A percentile compares a stretch with the other conserved stretches of the same genome.
Conservation (phyloP, 2,329 filamentous ascomycete genomes). For the Neurospora sp. region DNA sequence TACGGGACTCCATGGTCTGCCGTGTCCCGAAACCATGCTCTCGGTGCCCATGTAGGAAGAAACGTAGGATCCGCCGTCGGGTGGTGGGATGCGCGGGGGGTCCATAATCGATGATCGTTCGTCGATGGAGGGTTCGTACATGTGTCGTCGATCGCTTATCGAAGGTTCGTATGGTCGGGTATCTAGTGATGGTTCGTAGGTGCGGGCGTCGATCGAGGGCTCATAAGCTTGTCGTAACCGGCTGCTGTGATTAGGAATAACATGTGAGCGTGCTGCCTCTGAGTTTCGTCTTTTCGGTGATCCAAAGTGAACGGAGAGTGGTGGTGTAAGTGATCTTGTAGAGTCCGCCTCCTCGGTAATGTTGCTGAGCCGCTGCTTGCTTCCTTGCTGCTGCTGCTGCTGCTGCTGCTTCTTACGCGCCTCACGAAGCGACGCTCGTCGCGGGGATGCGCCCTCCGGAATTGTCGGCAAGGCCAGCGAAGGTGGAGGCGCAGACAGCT, state of each 20-base stretch:
- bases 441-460: conserved; percentile 39
- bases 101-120: conserved; percentile 41
- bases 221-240: conserved; percentile 40
- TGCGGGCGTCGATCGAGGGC: conserved; percentile 37
- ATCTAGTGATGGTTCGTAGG: not conserved
- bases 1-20: not conserved
- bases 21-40: conserved; percentile 25
- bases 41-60: conserved; percentile 41
- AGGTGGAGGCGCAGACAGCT: conserved; percentile 12
- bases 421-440: conserved; percentile 23
- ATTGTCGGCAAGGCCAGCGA: conserved; percentile 34
- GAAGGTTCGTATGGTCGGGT: not conserved
- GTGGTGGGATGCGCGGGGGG: conserved; percentile 47
- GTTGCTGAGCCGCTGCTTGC: conserved; percentile 1
- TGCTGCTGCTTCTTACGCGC: conserved; percentile 22
- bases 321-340: conserved; percentile 1
- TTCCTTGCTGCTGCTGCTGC: conserved; percentile 3
- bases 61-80: conserved; percentile 50
- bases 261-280: not conserved
- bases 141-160: not conserved
- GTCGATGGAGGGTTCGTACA: not conserved
- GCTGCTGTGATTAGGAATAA: conserved; percentile 28
- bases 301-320: conserved; percentile 21
- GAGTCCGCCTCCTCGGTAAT: not conserved
- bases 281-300: conserved; percentile 28